Percentiles rank a stretch among this genome's conserved stretches.
phyloP scores from a whole-genome alignment of 2,329 filamentous ascomycete genomes.

The Plectosphaerella plurivora region DNA sequence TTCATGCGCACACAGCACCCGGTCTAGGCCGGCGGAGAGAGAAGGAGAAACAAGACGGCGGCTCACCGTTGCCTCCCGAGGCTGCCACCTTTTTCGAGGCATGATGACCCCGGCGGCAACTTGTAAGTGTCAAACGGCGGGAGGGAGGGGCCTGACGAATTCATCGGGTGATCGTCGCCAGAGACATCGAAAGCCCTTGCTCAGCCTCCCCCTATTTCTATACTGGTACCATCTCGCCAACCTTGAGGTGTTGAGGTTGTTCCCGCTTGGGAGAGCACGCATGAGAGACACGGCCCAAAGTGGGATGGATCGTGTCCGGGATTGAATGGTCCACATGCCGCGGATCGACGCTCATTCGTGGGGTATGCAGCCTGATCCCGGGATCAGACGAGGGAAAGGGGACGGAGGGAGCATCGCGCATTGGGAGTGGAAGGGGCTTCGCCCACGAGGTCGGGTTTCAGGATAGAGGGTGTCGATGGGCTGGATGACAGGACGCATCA shows the following conservation, averaged over 20 bases:
- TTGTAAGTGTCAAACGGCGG: no score
- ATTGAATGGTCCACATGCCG: not conserved
- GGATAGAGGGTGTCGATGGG: not conserved
- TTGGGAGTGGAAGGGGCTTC: not conserved
- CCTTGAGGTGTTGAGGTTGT: no score
- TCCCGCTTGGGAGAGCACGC: not conserved
- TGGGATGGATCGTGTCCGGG: slow-evolving; percentile 1
- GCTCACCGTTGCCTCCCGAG: not conserved
- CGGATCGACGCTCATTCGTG: slow-evolving; percentile 3
- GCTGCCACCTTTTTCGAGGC: not conserved
- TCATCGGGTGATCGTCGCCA: not conserved
- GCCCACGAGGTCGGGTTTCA: not conserved
- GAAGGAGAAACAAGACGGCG: not conserved
- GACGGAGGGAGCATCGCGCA: not conserved
- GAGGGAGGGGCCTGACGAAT: not conserved
- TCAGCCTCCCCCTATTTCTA: not conserved
- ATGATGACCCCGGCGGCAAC: not conserved
- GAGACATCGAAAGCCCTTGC: not conserved
- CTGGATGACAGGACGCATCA: not conserved
- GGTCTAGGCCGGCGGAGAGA: not conserved
- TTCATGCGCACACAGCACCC: not conserved
- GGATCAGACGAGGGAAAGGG: not conserved
- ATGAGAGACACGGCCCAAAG: not conserved
- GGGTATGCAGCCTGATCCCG: slow-evolving; percentile 1
- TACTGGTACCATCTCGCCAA: no score